Evolutionary conservation across 371 early-diverging fungal genomes (phyloP).

Genomic region (Mucor indicus): DNA sequence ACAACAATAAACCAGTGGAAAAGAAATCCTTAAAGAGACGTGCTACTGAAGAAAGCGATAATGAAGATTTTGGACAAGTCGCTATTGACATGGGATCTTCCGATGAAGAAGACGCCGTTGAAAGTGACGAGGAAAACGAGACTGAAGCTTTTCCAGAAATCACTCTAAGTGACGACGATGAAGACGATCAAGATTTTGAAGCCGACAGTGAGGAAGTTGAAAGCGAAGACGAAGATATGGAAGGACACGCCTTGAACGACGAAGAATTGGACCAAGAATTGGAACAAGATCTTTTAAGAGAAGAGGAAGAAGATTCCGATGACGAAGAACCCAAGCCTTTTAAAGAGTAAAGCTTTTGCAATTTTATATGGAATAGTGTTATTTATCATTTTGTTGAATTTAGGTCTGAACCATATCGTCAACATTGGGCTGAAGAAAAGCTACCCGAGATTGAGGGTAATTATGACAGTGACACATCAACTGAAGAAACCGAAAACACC

Average conservation of each 20-base stretch:
- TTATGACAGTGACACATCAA: slow-evolving; percentile 89
- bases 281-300: too few relatives aligned
- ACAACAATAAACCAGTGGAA: neutral
- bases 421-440: slow-evolving; percentile 33
- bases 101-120: slow-evolving; percentile 41
- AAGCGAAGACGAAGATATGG: slow-evolving; percentile 38
- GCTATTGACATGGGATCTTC: slow-evolving; percentile 49
- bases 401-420: slow-evolving; percentile 27
- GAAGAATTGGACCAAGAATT: slow-evolving; percentile 36
- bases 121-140: slow-evolving; percentile 27
- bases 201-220: slow-evolving; percentile 33
- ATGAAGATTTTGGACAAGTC: slow-evolving; percentile 46
- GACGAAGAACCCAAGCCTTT: slow-evolving; percentile 25
- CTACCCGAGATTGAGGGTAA: slow-evolving; percentile 87
- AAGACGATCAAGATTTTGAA: slow-evolving; percentile 23
- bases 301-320: slow-evolving; percentile 30
- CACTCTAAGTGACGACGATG: slow-evolving; percentile 32
- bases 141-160: slow-evolving; percentile 48
- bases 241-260: too few relatives aligned
- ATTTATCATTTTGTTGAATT: slow-evolving; percentile 6
- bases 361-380: too few relatives aligned
- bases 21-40: slow-evolving; percentile 13
- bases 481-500: slow-evolving; percentile 82
- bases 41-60: slow-evolving; percentile 24
- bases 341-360: too few relatives aligned